Evolutionary conservation across 176 grass and related monocot species (phyloP).

Genomic region (Eragrostis nindensis): DNA sequence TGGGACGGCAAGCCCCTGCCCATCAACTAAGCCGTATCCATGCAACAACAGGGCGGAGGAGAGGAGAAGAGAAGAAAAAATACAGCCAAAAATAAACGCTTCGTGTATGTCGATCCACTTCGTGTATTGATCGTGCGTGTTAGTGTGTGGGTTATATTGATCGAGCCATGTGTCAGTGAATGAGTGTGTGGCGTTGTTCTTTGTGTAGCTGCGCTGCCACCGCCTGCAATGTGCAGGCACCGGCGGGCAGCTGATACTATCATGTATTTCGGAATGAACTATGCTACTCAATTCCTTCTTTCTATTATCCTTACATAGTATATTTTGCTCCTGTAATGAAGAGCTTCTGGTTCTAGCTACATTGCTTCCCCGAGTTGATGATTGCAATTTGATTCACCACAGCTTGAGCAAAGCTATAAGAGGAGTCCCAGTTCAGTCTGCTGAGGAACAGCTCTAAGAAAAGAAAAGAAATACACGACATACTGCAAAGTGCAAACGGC

Average conservation of each 20-base stretch:
- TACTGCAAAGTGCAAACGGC: background rate
- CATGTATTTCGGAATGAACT: conserved; percentile 50
- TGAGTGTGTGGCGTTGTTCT: conserved; percentile 38
- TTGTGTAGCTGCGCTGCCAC: conserved; percentile 47
- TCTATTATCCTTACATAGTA: conserved; percentile 27
- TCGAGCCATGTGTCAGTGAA: background rate
- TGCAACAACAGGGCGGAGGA: background rate
- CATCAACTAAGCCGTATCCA: conserved; percentile 54
- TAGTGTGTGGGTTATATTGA: conserved; percentile 40
- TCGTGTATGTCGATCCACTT: conserved; percentile 47
- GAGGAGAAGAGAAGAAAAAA: conserved; percentile 2
- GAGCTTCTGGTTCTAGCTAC: no score
- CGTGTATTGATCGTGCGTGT: conserved; percentile 43
- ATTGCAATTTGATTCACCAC: background rate
- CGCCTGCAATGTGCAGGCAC: conserved; percentile 27
- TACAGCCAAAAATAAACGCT: conserved; percentile 37
- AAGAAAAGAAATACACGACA: no score
- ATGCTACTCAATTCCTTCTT: conserved; percentile 29
- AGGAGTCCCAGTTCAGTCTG: background rate
- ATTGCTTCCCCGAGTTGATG: no score
- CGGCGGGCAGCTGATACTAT: conserved; percentile 15
- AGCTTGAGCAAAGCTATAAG: background rate
- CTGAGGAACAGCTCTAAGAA: background rate
- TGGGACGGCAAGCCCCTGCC: conserved; percentile 88
- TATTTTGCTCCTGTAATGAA: background rate